Evolutionary conservation across 345 rosid genomes (phyloP).

Genomic region (Anacardium occidentale): DNA sequence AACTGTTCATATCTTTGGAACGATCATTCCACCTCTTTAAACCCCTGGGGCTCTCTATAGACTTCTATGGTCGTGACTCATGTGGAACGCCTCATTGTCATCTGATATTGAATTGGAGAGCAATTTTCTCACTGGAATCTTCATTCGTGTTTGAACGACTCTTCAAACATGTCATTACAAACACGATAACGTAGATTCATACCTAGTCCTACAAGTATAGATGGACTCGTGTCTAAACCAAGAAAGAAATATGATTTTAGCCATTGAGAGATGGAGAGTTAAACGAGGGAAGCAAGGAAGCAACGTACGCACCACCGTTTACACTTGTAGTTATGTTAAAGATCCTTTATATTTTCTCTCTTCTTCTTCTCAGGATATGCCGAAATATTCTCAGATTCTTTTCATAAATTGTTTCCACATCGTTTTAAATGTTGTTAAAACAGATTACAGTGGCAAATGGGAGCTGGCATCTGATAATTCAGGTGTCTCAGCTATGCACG

Average conservation of each 20-base stretch:
- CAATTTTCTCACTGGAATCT: no score
- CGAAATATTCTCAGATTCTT: neutral
- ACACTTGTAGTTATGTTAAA: slow-evolving; percentile 1
- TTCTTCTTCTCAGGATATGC: slow-evolving; percentile 21
- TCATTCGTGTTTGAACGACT: no score
- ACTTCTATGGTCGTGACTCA: no score
- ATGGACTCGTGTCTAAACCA: no score
- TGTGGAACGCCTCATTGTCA: no score
- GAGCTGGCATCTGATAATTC: slow-evolving; percentile 51
- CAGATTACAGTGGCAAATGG: slow-evolving; percentile 51
- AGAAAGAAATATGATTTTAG: neutral
- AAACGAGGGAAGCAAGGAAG: neutral
- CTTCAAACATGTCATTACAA: no score
- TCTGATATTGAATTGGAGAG: no score
- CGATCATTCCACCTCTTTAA: no score
- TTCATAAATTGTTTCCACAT: neutral
- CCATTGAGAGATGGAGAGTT: neutral
- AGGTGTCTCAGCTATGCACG: slow-evolving; percentile 88
- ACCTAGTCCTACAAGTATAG: no score
- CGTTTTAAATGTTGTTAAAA: neutral
- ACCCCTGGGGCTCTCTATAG: no score
- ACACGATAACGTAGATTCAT: no score
- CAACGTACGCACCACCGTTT: neutral
- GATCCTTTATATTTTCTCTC: slow-evolving; percentile 16
- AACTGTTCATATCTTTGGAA: no score